A percentile compares a stretch with the other conserved stretches of the same genome.
Conservation (phyloP, 768 basidiomycete species). For the Mycena vitilis region DNA sequence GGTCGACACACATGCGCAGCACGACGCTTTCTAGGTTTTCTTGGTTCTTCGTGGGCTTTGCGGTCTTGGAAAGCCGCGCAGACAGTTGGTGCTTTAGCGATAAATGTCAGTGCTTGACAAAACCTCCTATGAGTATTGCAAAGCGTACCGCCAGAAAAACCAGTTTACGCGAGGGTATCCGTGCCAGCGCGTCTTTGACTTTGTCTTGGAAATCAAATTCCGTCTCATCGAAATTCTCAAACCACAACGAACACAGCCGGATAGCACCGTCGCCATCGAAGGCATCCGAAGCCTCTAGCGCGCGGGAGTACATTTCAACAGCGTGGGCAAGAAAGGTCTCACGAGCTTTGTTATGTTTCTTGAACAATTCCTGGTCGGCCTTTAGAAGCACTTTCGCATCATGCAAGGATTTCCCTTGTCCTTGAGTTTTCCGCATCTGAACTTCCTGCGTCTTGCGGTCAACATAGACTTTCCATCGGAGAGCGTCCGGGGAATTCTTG, state of each 20-base stretch:
- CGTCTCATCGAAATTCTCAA: slow-evolving; percentile 81
- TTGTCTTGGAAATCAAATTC: slow-evolving; percentile 54
- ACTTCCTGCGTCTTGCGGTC: slow-evolving; percentile 82
- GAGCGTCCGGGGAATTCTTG: slow-evolving; percentile 73
- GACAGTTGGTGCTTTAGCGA: slow-evolving; percentile 81
- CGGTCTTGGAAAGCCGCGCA: slow-evolving; percentile 76
- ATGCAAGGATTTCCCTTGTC: slow-evolving; percentile 36
- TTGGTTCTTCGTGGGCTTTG: slow-evolving; percentile 57
- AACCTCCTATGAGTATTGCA: neutral
- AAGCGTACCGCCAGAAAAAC: slow-evolving; percentile 77
- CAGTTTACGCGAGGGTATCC: slow-evolving; percentile 88
- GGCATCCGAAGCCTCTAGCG: slow-evolving; percentile 73
- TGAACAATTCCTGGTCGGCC: slow-evolving; percentile 61
- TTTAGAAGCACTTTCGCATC: slow-evolving; percentile 45
- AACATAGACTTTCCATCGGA: slow-evolving; percentile 76
- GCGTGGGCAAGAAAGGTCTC: slow-evolving; percentile 78
- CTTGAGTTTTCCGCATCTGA: slow-evolving; percentile 54
- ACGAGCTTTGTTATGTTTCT: slow-evolving; percentile 65
- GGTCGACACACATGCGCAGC: slow-evolving; percentile 84
- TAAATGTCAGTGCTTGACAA: slow-evolving; percentile 10
- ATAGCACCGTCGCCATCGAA: slow-evolving; percentile 85
- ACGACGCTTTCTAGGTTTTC: slow-evolving; percentile 72
- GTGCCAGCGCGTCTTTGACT: slow-evolving; percentile 59
- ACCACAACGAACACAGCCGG: slow-evolving; percentile 91
- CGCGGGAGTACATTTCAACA: slow-evolving; percentile 86